Evolutionary conservation across 1,284 basidiomycete species (phyloP).

Genomic region (Phylloboletellus chloephorus): DNA sequence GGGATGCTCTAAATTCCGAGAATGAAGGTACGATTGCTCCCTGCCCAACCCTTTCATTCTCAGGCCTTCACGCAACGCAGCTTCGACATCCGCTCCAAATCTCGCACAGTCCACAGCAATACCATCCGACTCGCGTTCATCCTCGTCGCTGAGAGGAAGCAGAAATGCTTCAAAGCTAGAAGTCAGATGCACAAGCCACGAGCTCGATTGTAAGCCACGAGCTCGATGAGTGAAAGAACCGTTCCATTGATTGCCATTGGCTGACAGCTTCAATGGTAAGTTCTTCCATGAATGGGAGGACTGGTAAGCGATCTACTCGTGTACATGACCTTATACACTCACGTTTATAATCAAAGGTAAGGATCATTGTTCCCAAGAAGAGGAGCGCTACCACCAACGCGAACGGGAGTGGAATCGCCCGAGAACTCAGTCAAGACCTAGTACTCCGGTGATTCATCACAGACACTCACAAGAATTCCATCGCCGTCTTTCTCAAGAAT

Average conservation of each 20-base stretch:
- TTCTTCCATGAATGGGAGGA: slow-evolving; percentile 10
- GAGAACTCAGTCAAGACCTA: slow-evolving; percentile 19
- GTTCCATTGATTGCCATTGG: slow-evolving; percentile 6
- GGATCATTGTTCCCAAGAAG: slow-evolving; percentile 19
- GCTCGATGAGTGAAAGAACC: background rate
- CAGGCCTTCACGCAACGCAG: slow-evolving; percentile 10
- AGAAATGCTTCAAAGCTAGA: slow-evolving; percentile 6
- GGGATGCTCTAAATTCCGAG: slow-evolving; percentile 45
- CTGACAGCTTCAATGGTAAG: slow-evolving; percentile 16
- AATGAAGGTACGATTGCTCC: slow-evolving; percentile 23
- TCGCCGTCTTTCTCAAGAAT: slow-evolving; percentile 30
- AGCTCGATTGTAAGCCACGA: slow-evolving; percentile 19
- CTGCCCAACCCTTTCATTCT: background rate
- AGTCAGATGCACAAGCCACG: slow-evolving; percentile 11
- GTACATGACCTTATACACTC: slow-evolving; percentile 3
- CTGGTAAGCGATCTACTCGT: slow-evolving; percentile 14
- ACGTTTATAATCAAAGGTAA: slow-evolving; percentile 13
- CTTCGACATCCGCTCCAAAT: slow-evolving; percentile 11
- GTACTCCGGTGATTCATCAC: slow-evolving; percentile 31
- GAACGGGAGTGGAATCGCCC: slow-evolving; percentile 38
- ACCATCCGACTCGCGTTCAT: slow-evolving; percentile 14
- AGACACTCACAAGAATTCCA: slow-evolving; percentile 22
- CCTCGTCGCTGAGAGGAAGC: slow-evolving; percentile 12
- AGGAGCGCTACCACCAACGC: slow-evolving; percentile 27
- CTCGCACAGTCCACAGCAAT: slow-evolving; percentile 3